Percentiles rank a stretch among this genome's conserved stretches.
phyloP scores from a whole-genome alignment of 257 asterid genomes.

The Solanum medicagineum region DNA sequence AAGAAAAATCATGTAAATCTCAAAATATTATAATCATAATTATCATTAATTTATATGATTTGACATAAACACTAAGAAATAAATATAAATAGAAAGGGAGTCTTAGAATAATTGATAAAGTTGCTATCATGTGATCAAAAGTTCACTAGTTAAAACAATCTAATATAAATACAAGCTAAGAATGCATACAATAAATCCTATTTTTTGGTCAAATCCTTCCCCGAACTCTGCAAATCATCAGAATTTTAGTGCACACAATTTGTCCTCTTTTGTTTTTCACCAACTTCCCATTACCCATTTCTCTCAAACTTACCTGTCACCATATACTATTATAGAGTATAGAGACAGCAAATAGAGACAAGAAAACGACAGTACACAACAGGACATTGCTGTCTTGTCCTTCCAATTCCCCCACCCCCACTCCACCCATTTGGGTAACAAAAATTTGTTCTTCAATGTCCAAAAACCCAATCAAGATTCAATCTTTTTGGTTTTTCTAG shows the following conservation, averaged over 20 bases:
- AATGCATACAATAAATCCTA: rapidly evolving
- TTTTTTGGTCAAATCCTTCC: too few species aligned
- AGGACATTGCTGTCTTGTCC: conserved; percentile 59
- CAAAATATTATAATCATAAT: not conserved
- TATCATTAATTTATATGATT: not conserved
- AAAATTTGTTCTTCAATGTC: not conserved
- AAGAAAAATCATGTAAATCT: not conserved
- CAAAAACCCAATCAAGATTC: not conserved
- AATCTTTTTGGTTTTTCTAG: not conserved
- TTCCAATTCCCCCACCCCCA: not conserved
- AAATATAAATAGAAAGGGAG: too few species aligned
- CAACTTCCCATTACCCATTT: not conserved
- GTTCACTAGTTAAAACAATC: too few species aligned
- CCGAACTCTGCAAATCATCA: too few species aligned
- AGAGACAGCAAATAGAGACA: conserved; percentile 2
- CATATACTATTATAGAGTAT: not conserved
- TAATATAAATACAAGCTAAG: too few species aligned
- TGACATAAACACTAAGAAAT: not conserved
- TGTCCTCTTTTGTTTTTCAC: too few species aligned
- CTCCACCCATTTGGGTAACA: not conserved
- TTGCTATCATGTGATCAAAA: too few species aligned
- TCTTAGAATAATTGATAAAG: too few species aligned
- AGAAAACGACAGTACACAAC: conserved; percentile 30
- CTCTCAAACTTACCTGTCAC: not conserved
- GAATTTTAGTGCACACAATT: too few species aligned